A percentile compares a stretch with the other conserved stretches of the same genome.
Evolutionary conservation across 148 eudicot genomes (phyloP).

Genomic region (Amaranthus hypochondriacus): DNA sequence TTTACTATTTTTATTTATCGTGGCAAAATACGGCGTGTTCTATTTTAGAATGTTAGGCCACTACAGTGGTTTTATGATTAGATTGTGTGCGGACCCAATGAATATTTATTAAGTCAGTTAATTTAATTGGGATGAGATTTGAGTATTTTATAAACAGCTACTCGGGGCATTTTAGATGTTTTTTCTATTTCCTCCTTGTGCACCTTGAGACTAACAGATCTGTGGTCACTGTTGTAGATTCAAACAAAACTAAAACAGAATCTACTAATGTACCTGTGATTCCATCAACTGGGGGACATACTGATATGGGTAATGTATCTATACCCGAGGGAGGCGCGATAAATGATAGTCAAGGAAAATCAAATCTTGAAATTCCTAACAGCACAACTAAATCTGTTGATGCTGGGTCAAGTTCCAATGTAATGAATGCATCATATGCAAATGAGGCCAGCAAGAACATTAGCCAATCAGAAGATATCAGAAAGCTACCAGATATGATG

Average conservation of each 20-base stretch:
- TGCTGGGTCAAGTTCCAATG: constrained; percentile 19
- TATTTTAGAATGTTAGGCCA: not conserved
- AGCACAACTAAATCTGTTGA: constrained; percentile 15
- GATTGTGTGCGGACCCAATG: not conserved
- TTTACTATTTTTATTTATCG: not conserved
- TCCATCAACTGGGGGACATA: constrained; percentile 27
- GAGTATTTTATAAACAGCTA: not conserved
- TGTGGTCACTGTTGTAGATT: constrained; percentile 23
- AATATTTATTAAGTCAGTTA: not conserved
- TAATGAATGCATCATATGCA: constrained; percentile 16
- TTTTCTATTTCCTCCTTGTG: not conserved
- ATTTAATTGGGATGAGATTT: constrained; percentile 6
- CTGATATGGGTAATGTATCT: constrained; percentile 38
- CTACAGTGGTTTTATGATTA: not conserved
- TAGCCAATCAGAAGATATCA: constrained; percentile 21
- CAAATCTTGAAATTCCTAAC: constrained; percentile 10
- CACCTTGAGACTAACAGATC: not conserved
- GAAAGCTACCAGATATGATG: constrained; percentile 19
- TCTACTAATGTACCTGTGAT: constrained; percentile 30
- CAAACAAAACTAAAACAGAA: constrained; percentile 14
- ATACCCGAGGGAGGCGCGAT: constrained; percentile 26
- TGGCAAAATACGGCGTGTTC: not conserved
- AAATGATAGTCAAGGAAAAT: constrained; percentile 31
- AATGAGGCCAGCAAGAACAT: constrained; percentile 23
- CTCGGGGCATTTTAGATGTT: not conserved